Evolutionary conservation across 2,329 filamentous ascomycete species (phyloP), one percentile per base, ranked within the genome.

Genomic region (Fusarium odoratissimum): DNA sequence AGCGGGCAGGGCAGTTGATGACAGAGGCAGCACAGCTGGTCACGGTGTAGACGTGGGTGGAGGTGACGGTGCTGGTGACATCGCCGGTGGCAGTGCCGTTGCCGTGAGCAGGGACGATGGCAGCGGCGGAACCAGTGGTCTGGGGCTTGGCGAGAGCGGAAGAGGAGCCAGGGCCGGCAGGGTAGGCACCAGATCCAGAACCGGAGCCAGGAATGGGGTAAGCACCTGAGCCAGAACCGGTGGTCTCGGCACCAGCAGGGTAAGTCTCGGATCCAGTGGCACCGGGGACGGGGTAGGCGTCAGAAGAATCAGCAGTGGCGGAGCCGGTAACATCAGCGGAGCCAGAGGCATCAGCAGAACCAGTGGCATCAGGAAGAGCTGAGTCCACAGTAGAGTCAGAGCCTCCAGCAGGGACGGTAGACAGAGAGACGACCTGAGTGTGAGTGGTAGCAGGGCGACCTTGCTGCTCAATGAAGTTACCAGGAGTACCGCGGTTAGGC

Each of bases 1-100:
- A 81, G 23, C 77, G 75, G 42, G 80, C 78, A 30, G 82, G 82
- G 77, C 83, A 84, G 80, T 84, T 83, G 67, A 80, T 67, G 23
- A 82, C 80, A 7, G 77, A 76, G 42, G 78, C 79, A 56, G 79
- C 81, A 63, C 83, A 84, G 61, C 76, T 78, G 28, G 82, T 84
- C 38, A 83, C 67, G 31, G 78, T 79, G 72, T 77, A 79, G 23
- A 66, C 64, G n/a, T 73, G 72, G 33, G 78, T 78, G 30, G 72
- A 72, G 13, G 49, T 71, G 9, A 74, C 40, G n/a, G 77, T 78
- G 66, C 72, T 73, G 58, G 74, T 76, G 35, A 73, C 62, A 35
- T 73, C 65, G 41, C 74, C 69, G 9, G 56, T 62, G 35, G 62
- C 46, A 25, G 49, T 62, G 61, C 66, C 70, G 11, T 45, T 48